Percentiles rank a stretch among this genome's conserved stretches.
Evolutionary conservation across 2,329 filamentous ascomycete species (phyloP).

Genomic region (Xylogone sp.): DNA sequence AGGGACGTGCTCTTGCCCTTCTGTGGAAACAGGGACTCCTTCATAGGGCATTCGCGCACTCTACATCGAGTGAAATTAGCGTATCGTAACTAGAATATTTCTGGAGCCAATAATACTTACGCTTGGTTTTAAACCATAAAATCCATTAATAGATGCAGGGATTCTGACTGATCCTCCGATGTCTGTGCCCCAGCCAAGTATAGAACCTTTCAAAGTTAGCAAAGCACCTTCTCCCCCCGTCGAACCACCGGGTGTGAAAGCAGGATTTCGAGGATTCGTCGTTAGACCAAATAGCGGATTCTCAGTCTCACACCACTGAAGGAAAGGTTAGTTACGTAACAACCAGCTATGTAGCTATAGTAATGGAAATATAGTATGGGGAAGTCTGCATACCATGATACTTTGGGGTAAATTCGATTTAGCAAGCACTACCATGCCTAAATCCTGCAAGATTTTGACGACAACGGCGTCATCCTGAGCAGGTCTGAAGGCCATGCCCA

Average conservation of each 20-base stretch:
- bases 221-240: slow-evolving; percentile 40
- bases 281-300: slow-evolving; percentile 49
- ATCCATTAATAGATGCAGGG: slow-evolving; percentile 41
- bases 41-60: slow-evolving; percentile 54
- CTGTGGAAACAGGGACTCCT: slow-evolving; percentile 56
- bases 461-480: slow-evolving; percentile 45
- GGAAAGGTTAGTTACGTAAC: too few species aligned
- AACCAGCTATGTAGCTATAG: too few species aligned
- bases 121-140: slow-evolving; percentile 46
- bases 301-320: slow-evolving; percentile 49
- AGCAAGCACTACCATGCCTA: slow-evolving; percentile 49
- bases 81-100: too few species aligned
- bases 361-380: too few species aligned
- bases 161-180: slow-evolving; percentile 49
- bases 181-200: slow-evolving; percentile 47
- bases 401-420: slow-evolving; percentile 50
- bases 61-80: slow-evolving; percentile 27
- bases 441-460: slow-evolving; percentile 41
- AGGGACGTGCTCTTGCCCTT: slow-evolving; percentile 61
- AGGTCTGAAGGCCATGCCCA: slow-evolving; percentile 44
- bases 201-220: slow-evolving; percentile 35
- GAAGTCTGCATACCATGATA: slow-evolving; percentile 40
- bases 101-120: slow-evolving; percentile 22
- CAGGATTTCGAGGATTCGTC: slow-evolving; percentile 37
- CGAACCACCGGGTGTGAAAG: slow-evolving; percentile 43